phyloP scores from a whole-genome alignment of 208 protist genomes.

The Trypanosoma brucei region DNA sequence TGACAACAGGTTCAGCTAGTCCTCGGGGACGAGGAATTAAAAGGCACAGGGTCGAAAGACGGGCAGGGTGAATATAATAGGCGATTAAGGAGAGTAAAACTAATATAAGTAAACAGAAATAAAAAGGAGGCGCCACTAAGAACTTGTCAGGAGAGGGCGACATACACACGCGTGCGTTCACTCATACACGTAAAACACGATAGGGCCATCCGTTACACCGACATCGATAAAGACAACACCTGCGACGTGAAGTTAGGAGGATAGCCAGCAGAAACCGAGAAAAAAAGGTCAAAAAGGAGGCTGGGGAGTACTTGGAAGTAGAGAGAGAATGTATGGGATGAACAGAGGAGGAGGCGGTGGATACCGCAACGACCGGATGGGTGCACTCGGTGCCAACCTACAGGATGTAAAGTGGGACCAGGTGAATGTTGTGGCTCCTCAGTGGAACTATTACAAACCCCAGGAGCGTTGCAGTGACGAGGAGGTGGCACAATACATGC shows the following conservation, averaged over 20 bases:
- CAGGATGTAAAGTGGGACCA: constrained; percentile 62
- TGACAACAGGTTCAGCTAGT: no score
- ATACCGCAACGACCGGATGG: constrained; percentile 25
- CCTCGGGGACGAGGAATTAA: no score
- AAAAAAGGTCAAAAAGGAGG: background rate
- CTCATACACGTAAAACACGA: background rate
- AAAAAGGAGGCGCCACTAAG: background rate
- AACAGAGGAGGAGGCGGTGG: background rate
- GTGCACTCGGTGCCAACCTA: constrained; percentile 57
- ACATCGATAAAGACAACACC: no score
- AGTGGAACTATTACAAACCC: constrained; percentile 87
- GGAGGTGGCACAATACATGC: constrained; percentile 67
- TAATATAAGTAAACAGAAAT: background rate
- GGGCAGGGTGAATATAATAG: no score
- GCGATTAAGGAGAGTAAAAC: no score
- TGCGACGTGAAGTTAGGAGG: no score
- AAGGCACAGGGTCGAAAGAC: no score
- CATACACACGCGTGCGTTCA: background rate
- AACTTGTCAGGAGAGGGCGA: background rate
- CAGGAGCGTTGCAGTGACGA: constrained; percentile 63
- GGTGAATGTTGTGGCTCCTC: constrained; percentile 60
- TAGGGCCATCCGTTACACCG: no score
- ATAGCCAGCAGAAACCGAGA: background rate
- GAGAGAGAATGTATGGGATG: background rate
- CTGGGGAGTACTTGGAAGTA: background rate